Evolutionary conservation across 2,329 filamentous ascomycete species (phyloP), one percentile per base, ranked within the genome.

Genomic region (Talaromyces verruculosus): DNA sequence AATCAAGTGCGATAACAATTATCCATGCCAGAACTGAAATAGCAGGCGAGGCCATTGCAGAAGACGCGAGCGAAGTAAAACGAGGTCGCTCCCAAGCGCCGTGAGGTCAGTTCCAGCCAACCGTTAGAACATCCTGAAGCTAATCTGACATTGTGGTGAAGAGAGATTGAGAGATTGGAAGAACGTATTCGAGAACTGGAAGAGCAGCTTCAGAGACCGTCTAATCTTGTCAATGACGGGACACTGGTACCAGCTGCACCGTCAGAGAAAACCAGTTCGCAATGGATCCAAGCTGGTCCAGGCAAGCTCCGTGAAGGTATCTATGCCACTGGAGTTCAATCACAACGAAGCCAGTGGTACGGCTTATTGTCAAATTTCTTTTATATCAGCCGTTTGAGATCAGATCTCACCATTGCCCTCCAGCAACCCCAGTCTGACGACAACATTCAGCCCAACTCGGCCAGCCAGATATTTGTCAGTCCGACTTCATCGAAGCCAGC

Each of bases 291-390:
- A 47, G 19, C 43, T 47, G 43, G 43, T 22, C 19, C 19, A 47
- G 43, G 43, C 45, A 75, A 71, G 37, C 72, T 70, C 53, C 79
- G 77, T 76, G 77, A 79, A 17, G 75, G 78, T 30, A 77, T 82
- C 43, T 74, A 77, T 47, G 75, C 77, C 7, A 72, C 75, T 19
- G 78, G 76, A 1, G 74, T 76, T 0, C 72, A 76, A 4, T 76
- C 76, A 1, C 75, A 74, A 22, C 75, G 79, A 63, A 72, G 72
- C 19, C 76, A 78, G 11, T 82, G 77, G 69, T 83, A 81, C 69
- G 82, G 82, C 1, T 76, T 80, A 0, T 77, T 80, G 1, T 84
- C 82, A 5, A 69, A 76, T 13, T 79, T 78, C 67, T 83, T 80
- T 71, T 84, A 83, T 69, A 78, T 82, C 61, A 73, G 73, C 17